Conservation (phyloP, 176 grass and related monocot species). For the Paspalum notatum region DNA sequence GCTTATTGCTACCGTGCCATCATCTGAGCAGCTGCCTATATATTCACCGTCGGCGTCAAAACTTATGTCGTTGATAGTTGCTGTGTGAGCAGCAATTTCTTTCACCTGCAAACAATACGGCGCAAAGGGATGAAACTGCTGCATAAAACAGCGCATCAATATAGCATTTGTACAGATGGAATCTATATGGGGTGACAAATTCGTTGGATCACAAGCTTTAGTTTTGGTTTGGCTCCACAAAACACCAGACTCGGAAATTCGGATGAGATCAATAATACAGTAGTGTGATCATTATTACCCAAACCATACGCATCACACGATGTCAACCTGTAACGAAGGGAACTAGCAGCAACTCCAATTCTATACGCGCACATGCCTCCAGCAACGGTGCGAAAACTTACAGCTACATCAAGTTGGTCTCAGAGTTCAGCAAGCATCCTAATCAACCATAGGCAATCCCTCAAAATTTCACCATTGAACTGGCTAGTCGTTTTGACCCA, state of each 20-base stretch:
- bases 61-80: constrained; percentile 89
- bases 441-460: not conserved
- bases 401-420: not conserved
- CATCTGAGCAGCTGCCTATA: constrained; percentile 97
- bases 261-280: too few relatives aligned
- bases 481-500: constrained; percentile 18
- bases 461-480: not conserved
- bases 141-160: constrained; percentile 5
- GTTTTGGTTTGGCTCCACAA: not conserved
- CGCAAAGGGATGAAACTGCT: not conserved
- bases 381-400: not conserved
- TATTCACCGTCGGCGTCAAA: constrained; percentile 88
- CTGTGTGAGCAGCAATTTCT: constrained; percentile 77
- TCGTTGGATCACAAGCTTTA: not conserved
- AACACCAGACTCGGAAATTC: not conserved
- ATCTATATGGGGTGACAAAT: not conserved
- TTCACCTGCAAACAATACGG: constrained; percentile 65
- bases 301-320: not conserved
- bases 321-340: constrained; percentile 1
- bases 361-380: not conserved
- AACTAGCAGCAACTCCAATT: not conserved
- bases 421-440: not conserved
- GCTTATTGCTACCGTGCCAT: constrained; percentile 84
- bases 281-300: not conserved
- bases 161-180: constrained; percentile 6